Percentiles rank a stretch among this genome's conserved stretches.
Conservation (phyloP, 2,329 filamentous ascomycete genomes). For the Paraconiothyrium sp. region DNA sequence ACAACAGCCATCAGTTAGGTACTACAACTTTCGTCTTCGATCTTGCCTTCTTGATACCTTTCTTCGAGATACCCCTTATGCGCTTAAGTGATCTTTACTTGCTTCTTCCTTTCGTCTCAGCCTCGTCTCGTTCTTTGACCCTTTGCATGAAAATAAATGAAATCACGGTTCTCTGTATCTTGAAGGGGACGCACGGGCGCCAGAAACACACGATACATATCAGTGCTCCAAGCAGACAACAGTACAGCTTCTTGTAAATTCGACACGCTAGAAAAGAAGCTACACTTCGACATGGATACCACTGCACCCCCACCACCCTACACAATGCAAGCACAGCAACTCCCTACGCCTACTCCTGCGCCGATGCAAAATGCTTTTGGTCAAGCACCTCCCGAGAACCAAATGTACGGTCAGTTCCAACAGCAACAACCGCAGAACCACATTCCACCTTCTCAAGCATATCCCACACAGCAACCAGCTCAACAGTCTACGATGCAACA, state of each 20-base stretch:
- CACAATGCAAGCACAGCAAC: slow-evolving; percentile 26
- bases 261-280: slow-evolving; percentile 3
- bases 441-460: slow-evolving; percentile 23
- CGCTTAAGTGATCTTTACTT: background rate
- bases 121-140: background rate
- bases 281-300: slow-evolving; percentile 23
- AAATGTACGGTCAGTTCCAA: slow-evolving; percentile 27
- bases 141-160: background rate
- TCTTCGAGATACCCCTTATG: background rate
- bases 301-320: slow-evolving; percentile 33
- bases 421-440: slow-evolving; percentile 20
- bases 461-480: slow-evolving; percentile 22
- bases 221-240: background rate
- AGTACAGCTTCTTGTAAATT: background rate
- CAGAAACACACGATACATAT: background rate
- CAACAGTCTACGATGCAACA: slow-evolving; percentile 26
- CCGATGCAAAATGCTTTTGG: slow-evolving; percentile 24
- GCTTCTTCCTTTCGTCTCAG: slow-evolving; percentile 1
- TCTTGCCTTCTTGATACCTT: background rate
- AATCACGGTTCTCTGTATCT: background rate
- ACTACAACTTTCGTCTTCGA: background rate
- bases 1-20: background rate
- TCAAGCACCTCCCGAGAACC: slow-evolving; percentile 22
- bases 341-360: slow-evolving; percentile 29
- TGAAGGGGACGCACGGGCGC: background rate